Evolutionary conservation across 257 asterid genomes (phyloP), one percentile per base, ranked within the genome.

Genomic region (Linaria vulgaris): DNA sequence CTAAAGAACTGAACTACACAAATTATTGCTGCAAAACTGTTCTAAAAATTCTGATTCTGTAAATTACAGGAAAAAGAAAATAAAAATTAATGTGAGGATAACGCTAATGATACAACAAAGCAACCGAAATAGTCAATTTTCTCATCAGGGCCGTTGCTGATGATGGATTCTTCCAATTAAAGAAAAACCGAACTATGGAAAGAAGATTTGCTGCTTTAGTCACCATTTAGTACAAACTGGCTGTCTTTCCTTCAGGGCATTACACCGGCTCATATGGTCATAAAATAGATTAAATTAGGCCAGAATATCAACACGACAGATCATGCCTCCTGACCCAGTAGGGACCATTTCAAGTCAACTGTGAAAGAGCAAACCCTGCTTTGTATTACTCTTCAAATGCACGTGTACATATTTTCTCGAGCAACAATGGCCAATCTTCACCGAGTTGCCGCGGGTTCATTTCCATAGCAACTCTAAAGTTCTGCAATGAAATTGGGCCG

Each of bases 381-480:
- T 61, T 61, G 56, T 54, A 34, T 73, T 80, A 87, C 74, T 88
- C 94, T 68, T 85, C 94, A 58, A 79, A 82, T 61, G 94, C 70
- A 23, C 55, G 82, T 55, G 86, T 78, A 77, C 97, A 85, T 75
- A 92, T 85, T 79, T 77, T 87, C 79, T 94, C 99, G 48, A 94
- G 86, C 71, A 89, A 75, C 84, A 84, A 67, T 1, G 99, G 97
- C 99, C 99, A 94, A 71, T 89, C 95, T 77, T 82, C 97, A 19
- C 97, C 99, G 9, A 94, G 97, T 71, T 85, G 94, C 59, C 64
- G 81, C 34, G 95, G 95, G 69, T 85, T 85, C 75, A 90, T 80
- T 84, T 90, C 99, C 99, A 90, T 87, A 51, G 97, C 90, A 56
- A 84, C 86, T 74, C 87, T 81, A 69, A 94, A 94, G 80, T 94